A percentile compares a stretch with the other conserved stretches of the same genome.
These are phyloP conservation scores for Penicillium tannophilum DNA, from an alignment of 495 filamentous ascomycete species.

Conservation along the genomic window DNA sequence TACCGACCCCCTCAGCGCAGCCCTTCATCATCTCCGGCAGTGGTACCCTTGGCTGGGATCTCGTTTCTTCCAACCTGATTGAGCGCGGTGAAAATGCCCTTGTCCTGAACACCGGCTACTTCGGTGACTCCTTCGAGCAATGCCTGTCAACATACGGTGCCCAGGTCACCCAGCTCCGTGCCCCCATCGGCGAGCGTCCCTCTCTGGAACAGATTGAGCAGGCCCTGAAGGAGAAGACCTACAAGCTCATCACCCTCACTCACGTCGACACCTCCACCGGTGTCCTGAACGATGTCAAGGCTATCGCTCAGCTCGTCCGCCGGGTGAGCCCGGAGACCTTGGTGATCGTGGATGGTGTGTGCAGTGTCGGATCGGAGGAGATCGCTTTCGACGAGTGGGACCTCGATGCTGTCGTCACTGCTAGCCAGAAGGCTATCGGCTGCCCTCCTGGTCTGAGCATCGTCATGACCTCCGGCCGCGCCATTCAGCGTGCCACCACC, in stretches of 20 bases:
- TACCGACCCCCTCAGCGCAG: slow-evolving; percentile 74
- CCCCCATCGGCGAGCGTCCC: slow-evolving; percentile 85
- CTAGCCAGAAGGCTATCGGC: slow-evolving; percentile 94
- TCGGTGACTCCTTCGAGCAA: slow-evolving; percentile 91
- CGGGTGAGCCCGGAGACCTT: slow-evolving; percentile 87
- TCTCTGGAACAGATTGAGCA: slow-evolving; percentile 83
- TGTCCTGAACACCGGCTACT: slow-evolving; percentile 95
- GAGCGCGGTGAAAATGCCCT: slow-evolving; percentile 88
- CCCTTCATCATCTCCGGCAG: slow-evolving; percentile 93
- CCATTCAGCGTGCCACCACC: slow-evolving; percentile 77
- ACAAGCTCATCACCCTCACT: slow-evolving; percentile 91
- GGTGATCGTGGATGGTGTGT: slow-evolving; percentile 92
- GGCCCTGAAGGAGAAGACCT: slow-evolving; percentile 82
- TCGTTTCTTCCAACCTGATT: slow-evolving; percentile 86
- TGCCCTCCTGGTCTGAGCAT: slow-evolving; percentile 93
- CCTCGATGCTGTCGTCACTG: slow-evolving; percentile 89
- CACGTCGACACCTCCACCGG: slow-evolving; percentile 98
- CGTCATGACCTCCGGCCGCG: slow-evolving; percentile 85
- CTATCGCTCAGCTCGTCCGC: slow-evolving; percentile 77
- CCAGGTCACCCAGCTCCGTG: slow-evolving; percentile 84
- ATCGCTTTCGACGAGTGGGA: slow-evolving; percentile 94
- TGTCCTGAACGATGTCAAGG: slow-evolving; percentile 87
- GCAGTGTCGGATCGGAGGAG: slow-evolving; percentile 94
- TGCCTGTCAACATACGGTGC: slow-evolving; percentile 91
- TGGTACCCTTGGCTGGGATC: slow-evolving; percentile 94